These are phyloP conservation scores for Aspergillus pseudoviridinutans DNA, from an alignment of 2,329 filamentous ascomycete genomes.

Conservation along the genomic window DNA sequence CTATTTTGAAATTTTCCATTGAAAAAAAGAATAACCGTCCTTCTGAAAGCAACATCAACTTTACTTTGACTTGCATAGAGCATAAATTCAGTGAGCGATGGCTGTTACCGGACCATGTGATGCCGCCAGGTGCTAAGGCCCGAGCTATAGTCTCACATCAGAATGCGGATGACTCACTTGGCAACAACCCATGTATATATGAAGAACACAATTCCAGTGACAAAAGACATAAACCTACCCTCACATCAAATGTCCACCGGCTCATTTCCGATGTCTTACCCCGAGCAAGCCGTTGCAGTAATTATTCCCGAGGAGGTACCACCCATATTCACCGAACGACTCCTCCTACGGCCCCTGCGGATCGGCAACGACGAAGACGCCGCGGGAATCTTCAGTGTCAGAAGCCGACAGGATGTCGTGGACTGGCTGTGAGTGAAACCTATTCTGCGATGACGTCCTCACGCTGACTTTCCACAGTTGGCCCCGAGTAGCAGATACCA, in stretches of 20 bases:
- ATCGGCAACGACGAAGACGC: constrained; percentile 13
- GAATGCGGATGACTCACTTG: neutral
- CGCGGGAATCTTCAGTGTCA: constrained; percentile 18
- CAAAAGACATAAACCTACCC: neutral
- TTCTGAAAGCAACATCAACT: too few relatives aligned
- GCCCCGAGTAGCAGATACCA: constrained; percentile 9
- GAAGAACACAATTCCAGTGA: neutral
- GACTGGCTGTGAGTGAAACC: constrained; percentile 21
- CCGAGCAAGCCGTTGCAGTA: neutral
- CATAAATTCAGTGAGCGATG: too few relatives aligned
- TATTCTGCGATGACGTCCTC: neutral
- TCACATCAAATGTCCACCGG: neutral
- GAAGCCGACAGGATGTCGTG: constrained; percentile 22
- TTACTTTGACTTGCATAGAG: neutral
- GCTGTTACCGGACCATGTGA: too few relatives aligned
- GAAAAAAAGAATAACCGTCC: too few relatives aligned
- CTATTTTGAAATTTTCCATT: too few relatives aligned
- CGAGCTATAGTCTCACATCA: neutral
- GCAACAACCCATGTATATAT: neutral
- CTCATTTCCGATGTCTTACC: neutral
- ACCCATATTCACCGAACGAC: constrained; percentile 12
- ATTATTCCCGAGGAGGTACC: neutral
- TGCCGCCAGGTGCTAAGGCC: neutral
- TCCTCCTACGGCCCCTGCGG: constrained; percentile 17
- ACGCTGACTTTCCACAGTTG: constrained; percentile 2